Conservation (phyloP, 208 protist species). For the Zelonia costaricensis region DNA sequence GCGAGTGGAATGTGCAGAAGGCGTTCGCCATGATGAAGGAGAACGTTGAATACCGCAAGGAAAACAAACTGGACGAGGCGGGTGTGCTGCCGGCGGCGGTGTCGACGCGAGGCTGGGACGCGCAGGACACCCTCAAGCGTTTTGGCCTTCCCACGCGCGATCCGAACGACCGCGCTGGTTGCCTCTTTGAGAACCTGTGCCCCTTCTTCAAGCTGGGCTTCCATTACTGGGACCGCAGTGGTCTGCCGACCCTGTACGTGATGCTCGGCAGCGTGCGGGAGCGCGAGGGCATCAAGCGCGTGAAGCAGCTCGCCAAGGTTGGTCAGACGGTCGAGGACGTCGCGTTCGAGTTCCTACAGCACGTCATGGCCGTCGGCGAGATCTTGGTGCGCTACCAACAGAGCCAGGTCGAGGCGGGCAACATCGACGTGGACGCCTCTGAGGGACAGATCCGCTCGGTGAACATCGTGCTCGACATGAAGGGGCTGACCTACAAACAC, state of each 20-base stretch:
- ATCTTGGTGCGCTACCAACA: slow-evolving; percentile 4
- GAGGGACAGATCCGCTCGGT: slow-evolving; percentile 40
- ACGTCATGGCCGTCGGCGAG: slow-evolving; percentile 25
- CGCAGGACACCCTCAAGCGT: slow-evolving; percentile 1
- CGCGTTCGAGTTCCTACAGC: slow-evolving; percentile 21
- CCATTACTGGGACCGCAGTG: slow-evolving; percentile 50
- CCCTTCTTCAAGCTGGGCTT: slow-evolving; percentile 23
- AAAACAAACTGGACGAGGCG: slow-evolving; percentile 40
- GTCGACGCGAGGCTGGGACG: slow-evolving; percentile 40
- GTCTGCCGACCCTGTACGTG: slow-evolving; percentile 45
- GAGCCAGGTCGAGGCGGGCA: slow-evolving; percentile 5
- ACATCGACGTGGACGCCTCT: slow-evolving; percentile 14
- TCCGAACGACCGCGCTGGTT: slow-evolving; percentile 8
- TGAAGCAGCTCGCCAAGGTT: slow-evolving; percentile 32
- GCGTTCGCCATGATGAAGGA: slow-evolving; percentile 47
- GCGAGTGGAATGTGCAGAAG: slow-evolving; percentile 54
- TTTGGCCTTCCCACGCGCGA: neutral
- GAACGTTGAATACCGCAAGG: slow-evolving; percentile 29
- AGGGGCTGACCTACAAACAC: slow-evolving; percentile 48
- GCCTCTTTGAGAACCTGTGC: slow-evolving; percentile 21
- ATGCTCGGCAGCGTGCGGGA: slow-evolving; percentile 32
- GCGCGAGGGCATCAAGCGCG: slow-evolving; percentile 18
- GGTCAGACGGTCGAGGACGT: slow-evolving; percentile 14
- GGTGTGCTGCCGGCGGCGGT: slow-evolving; percentile 40
- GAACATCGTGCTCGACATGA: slow-evolving; percentile 52